Base-by-base conservation (phyloP, 1,139 yeast genomes). In the Ashbya aceris region DNA sequence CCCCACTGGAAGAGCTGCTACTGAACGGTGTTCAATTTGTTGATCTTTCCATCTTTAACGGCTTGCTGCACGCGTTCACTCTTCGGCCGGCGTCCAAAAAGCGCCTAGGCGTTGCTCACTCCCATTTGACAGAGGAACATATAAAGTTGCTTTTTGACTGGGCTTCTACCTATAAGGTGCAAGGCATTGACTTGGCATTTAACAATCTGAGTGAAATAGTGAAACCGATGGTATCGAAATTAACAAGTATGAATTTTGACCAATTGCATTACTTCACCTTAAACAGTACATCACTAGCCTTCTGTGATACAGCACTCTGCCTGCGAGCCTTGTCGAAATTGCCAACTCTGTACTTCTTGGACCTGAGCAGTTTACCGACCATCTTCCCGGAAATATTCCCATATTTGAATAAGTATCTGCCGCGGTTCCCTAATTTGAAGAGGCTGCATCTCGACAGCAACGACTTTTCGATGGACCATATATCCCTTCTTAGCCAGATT, bases 121-220 rank as follows among this genome's bases (percentile, higher is more conserved):
- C 79, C 39, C 84, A 79, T 40, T 65, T 89, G 37, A 72, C 76
- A 44, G 49, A 62, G 5, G 72, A 69, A 29, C 86, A 85, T 50
- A 65, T 83, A 9, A 62, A 69, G 38, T 62, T 72, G 20, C 63
- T 87, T 27, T 70, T 78, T 13, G 65, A 74, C 40, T 84, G 94
- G 91, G 70, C 83, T 36, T 68, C 76, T 2, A 57, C 64, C 27
- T 71, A 72, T 7, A 59, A 64, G 12, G 77, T 89, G 57, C 77
- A 80, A 49, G 96, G 96, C 2, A 73, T 89, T 17, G 96, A 87
- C 66, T 64, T 87, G 39, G 95, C 91, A 1, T 87, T 82, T 51
- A 87, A 87, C 59, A 85, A 83, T 56, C 62, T 87, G 48, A 53
- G 70, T 5, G 76, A 76, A 4, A 75, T 75, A 52, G 61, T 77